Evolutionary conservation across 2,329 filamentous ascomycete species (phyloP), one percentile per base, ranked within the genome.

Genomic region (Colletotrichum sp.): DNA sequence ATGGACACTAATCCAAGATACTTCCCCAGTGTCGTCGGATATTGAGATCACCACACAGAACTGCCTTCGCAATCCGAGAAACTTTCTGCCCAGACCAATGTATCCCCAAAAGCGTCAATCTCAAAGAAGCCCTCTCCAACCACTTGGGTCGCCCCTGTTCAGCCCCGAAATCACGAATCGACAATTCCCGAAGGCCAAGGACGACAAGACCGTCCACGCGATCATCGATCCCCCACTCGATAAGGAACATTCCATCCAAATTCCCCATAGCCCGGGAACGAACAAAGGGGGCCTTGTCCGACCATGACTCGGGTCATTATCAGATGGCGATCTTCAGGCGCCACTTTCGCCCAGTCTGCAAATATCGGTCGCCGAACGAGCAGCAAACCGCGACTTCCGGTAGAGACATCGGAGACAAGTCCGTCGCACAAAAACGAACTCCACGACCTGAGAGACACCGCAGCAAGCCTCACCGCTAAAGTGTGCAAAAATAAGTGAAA

Each of bases 221-320:
- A 68, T 68, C 66, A 28, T n/a, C 26, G 66, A 69, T 69, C 66
- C 49, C 66, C 66, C 52, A 59, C 66, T 28, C n/a, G 32, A 69
- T 55, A 34, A 34, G n/a, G 26, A 52, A 26, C 36, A 49, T 15
- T 24, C 59, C 59, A 13, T 62, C 28, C n/a, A 15, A 16, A 4
- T 3, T 55, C 52, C 32, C 60, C 21, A 24, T 39, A 34, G n/a
- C 8, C 44, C 65, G 18, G 66, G 66, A 49, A 49, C 9, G 39
- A 12, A 49, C 39, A 49, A n/a, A 49, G 18, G 32, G 8, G 18
- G 49, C 32, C 49, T 28, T 39, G 49, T 26, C 32, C 21, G 21
- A 24, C 4, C 66, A 69, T 30, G 66, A 69, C 66, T 60, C 66
- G 66, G 18, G 39, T 21, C 32, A 28, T 55, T 26, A 30, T 34